Evolutionary conservation across 2,329 filamentous ascomycete genomes (phyloP), one percentile per base, ranked within the genome.

Genomic region (Cucurbitaria berberidis): DNA sequence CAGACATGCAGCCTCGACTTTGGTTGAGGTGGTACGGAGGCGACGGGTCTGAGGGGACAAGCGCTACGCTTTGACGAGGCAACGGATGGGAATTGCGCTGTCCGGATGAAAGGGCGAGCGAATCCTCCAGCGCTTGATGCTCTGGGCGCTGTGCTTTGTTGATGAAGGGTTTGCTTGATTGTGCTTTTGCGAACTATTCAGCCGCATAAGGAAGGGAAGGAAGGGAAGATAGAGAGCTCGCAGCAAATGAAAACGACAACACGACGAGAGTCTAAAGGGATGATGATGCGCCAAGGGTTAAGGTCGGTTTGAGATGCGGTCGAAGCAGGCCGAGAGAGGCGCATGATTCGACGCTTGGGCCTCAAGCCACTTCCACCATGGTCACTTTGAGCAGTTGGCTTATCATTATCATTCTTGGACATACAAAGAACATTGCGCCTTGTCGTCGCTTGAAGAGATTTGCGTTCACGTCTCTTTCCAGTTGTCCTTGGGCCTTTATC

Each of bases 281-380:
- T 44, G 48, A n/a, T 45, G 52, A 55, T 30, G 47, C 50, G 59
- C 53, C 49, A 57, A 61, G 46, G 38, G 18, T n/a, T 27, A 34
- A 49, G 34, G 55, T 47, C 34, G 43, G 60, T 63, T 62, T 63
- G 60, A 62, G 56, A 46, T 54, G 40, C 27, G 47, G 42, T 34
- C 35, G 38, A 42, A 36, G 46, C 30, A 44, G 48, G 40, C 42
- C 39, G 42, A 45, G 27, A 10, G 39, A 27, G 40, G 32, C 27
- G 32, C 15, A 27, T 50, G 46, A 61, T 63, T 55, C 47, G 52
- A 19, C 34, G 45, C 29, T 10, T 3, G 21, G 22, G 34, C 22
- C 45, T 15, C 22, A 4, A 45, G 45, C 50, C 45, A 40, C 45
- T n/a, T 36, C 42, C 32, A 27, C 42, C 34, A 53, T 39, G 11